Evolutionary conservation across 768 basidiomycete genomes (phyloP).

Genomic region (Xerocomellus chrysenteron): DNA sequence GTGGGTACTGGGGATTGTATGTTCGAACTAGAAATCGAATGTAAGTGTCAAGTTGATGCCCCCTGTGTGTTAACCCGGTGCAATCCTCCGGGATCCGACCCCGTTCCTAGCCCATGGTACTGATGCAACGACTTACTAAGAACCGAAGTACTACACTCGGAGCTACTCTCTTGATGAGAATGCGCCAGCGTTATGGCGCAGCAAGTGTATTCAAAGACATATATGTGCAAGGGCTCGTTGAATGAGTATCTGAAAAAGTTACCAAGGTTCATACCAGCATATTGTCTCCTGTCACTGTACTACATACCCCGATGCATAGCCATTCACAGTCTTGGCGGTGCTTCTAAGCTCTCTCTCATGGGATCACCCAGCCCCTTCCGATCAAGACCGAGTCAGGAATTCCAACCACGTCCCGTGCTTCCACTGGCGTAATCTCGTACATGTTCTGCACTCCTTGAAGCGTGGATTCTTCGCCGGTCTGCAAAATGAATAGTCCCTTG

Average conservation of each 20-base stretch:
- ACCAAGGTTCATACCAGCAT: background rate
- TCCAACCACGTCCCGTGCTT: conserved; percentile 39
- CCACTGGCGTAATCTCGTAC: conserved; percentile 70
- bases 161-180: no score
- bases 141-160: no score
- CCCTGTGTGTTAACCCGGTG: no score
- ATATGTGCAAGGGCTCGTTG: no score
- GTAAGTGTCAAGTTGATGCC: no score
- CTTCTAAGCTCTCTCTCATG: conserved; percentile 55
- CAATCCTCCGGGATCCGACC: no score
- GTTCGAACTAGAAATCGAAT: background rate
- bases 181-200: no score
- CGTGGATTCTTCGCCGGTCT: conserved; percentile 60
- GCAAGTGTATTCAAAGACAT: no score
- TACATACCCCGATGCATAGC: background rate
- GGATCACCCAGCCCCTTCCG: conserved; percentile 70
- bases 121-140: no score
- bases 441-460: conserved; percentile 90
- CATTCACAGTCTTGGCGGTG: conserved; percentile 9
- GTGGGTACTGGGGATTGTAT: background rate
- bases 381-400: conserved; percentile 72
- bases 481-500: conserved; percentile 74
- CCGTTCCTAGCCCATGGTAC: no score
- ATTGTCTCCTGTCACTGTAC: background rate
- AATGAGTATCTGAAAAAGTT: background rate